Base-by-base conservation (phyloP, 2,329 filamentous ascomycete species). In the Pseudocercospora ulei region DNA sequence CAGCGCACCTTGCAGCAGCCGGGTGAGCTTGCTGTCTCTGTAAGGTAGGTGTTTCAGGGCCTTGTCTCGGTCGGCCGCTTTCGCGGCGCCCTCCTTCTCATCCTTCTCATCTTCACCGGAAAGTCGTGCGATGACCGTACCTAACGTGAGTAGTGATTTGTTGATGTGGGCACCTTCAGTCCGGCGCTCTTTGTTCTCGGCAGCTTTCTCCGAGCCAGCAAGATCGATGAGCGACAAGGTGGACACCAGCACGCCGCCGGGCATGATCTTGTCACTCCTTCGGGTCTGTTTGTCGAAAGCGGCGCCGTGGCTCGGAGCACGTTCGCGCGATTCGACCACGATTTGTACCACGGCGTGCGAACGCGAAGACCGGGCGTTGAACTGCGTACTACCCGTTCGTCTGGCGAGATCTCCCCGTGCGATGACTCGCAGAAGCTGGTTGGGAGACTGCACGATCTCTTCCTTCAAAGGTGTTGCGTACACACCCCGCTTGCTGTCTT, bases 281-380 rank as follows among this genome's bases (percentile, higher is more conserved):
- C 83, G 73, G 57, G 83, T 83, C 55, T 68, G 73, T 24, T 53
- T 55, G 9, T 79, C 76, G 7, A 48, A 49, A 25, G 47, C 45
- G 6, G 42, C 41, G 24, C 49, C 52, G 29, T 57, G 52, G 14
- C 64, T 61, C 16, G 60, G 58, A 26, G 80, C 75, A 30, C 90
- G 81, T 62, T 95, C 88, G 61, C 90, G 76, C 58, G 87, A 95
- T 62, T 98, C 90, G 7, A 98, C 90, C 2, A 98, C 88, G 52
- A 98, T 98, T 62, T 98, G 90, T 23, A 98, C 90, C 12, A 98
- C 90, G 0, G 90, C 90, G 57, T 98, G 90, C 73, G 86, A 95
- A 65, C 90, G 84, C 33, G 90, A 98, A 67, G 88, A 96, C 53
- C 88, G 78, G 12, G 87, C 76, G 58, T 98, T 98, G 71, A 92